Conservation (phyloP, 2,329 filamentous ascomycete species). For the Moelleriella libera region DNA sequence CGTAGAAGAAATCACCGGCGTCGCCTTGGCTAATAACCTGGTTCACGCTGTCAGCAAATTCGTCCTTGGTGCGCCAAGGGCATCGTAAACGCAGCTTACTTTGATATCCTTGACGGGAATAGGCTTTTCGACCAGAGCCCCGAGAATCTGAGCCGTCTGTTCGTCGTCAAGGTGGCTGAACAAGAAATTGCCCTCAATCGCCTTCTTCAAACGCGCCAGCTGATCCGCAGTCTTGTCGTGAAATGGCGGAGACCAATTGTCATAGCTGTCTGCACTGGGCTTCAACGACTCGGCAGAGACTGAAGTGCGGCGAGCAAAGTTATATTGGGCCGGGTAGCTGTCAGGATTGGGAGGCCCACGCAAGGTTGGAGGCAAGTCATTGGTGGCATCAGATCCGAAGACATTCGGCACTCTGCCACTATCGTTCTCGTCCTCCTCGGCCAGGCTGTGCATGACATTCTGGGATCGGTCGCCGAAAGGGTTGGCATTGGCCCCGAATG, state of each 20-base stretch:
- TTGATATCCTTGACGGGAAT: slow-evolving; percentile 82
- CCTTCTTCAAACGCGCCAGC: slow-evolving; percentile 59
- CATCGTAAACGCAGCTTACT: slow-evolving; percentile 21
- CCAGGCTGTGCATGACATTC: slow-evolving; percentile 37
- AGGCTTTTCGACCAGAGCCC: slow-evolving; percentile 84
- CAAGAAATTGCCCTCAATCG: slow-evolving; percentile 82
- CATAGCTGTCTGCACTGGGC: slow-evolving; percentile 66
- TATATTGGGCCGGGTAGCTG: slow-evolving; percentile 82
- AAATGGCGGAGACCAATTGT: slow-evolving; percentile 80
- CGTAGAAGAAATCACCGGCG: slow-evolving; percentile 93
- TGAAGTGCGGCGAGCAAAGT: slow-evolving; percentile 82
- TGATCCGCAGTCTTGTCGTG: slow-evolving; percentile 78
- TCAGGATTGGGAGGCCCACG: slow-evolving; percentile 42
- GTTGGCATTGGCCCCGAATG: slow-evolving; percentile 53
- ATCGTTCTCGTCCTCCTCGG: slow-evolving; percentile 77
- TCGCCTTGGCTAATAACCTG: slow-evolving; percentile 94
- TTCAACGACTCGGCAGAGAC: slow-evolving; percentile 95
- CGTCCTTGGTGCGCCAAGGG: background rate
- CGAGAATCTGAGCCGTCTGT: slow-evolving; percentile 73
- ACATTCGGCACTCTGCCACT: slow-evolving; percentile 46
- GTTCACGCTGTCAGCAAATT: slow-evolving; percentile 9
- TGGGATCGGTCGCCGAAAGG: slow-evolving; percentile 46
- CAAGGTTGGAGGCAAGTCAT: slow-evolving; percentile 30
- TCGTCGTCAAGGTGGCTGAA: slow-evolving; percentile 94
- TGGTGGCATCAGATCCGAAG: slow-evolving; percentile 30